phyloP scores from a whole-genome alignment of 1,139 yeast genomes.

The Candida sp. region DNA sequence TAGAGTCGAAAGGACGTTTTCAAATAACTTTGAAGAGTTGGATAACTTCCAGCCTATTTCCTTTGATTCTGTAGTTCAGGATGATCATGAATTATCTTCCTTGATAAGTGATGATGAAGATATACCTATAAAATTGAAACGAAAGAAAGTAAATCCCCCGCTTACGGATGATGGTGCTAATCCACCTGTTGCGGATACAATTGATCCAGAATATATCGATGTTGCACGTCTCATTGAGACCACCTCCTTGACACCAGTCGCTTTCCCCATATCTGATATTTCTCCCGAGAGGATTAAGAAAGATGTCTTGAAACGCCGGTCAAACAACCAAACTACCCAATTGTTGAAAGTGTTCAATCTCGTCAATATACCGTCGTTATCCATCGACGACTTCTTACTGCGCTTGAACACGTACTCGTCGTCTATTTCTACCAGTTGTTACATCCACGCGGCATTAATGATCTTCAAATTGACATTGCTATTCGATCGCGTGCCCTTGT shows the following conservation, averaged over 20 bases:
- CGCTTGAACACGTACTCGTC: constrained; percentile 43
- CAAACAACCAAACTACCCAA: constrained; percentile 28
- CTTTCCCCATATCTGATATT: constrained; percentile 15
- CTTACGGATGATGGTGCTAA: too few relatives aligned
- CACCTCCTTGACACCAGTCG: constrained; percentile 12
- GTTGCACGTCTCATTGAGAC: constrained; percentile 19
- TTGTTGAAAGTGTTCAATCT: constrained; percentile 33
- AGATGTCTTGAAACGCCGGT: constrained; percentile 17
- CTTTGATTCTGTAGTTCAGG: background rate
- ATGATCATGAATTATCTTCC: constrained; percentile 3
- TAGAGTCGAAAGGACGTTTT: background rate
- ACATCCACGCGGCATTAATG: constrained; percentile 39
- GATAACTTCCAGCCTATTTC: constrained; percentile 1
- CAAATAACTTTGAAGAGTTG: constrained; percentile 1
- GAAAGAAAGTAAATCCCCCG: too few relatives aligned
- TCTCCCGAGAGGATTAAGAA: constrained; percentile 13
- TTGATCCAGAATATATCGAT: constrained; percentile 6
- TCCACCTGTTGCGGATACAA: background rate
- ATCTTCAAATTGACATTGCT: constrained; percentile 34
- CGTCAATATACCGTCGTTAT: constrained; percentile 31
- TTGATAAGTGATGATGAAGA: constrained; percentile 4
- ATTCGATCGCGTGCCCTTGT: constrained; percentile 29
- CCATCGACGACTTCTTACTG: constrained; percentile 33
- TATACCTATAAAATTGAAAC: background rate
- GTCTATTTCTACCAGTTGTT: constrained; percentile 37